Base-by-base conservation (phyloP, 2,329 filamentous ascomycete species). In the Venturia carpophila region DNA sequence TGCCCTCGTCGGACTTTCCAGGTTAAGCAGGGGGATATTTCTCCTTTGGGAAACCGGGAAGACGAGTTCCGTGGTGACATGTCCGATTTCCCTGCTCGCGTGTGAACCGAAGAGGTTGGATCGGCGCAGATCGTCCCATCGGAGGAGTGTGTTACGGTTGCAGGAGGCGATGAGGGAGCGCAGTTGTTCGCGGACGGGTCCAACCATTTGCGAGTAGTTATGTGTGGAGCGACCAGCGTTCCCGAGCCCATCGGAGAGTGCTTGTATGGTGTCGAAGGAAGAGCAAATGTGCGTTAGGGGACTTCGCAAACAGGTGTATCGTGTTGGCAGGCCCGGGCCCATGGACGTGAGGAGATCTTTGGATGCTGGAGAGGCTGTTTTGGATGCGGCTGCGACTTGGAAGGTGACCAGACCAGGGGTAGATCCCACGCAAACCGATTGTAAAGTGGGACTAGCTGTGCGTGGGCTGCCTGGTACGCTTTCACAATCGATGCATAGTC, bases 291-390 rank as follows among this genome's bases (percentile, higher is more conserved):
- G 61, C 19, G 61, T 63, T 24, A 63, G 42, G 24, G 61, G 61
- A 63, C 61, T 63, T 4, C 61, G 41, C 9, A 63, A 63, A 63
- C 61, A 63, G 45, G 61, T 63, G 30, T 63, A 63, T 10, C 61
- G 42, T 39, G 61, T 63, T 17, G 61, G 61, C 61, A 47, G 34
- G 10, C 61, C 61, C 4, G 61, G 61, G 5, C 61, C 61, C 30
- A 63, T 21, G 10, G 61, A 63, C 10, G 45, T 37, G 27, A 63
- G 61, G n/a, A 63, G 43, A 49, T 63, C 61, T 21, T 34, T 41
- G 21, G 61, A 63, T 52, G 61, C 30, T 47, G 21, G n/a, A 30
- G 61, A 47, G 6, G 61, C 21, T 17, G 61, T 21, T 15, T 39
- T 45, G 13, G 61, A 63, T 2, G 61, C 61, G 42, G 61, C 42